Evolutionary conservation across 352 stramenopile genomes (phyloP), one percentile per base, ranked within the genome.

Genomic region (Aphanomyces cochlioides): DNA sequence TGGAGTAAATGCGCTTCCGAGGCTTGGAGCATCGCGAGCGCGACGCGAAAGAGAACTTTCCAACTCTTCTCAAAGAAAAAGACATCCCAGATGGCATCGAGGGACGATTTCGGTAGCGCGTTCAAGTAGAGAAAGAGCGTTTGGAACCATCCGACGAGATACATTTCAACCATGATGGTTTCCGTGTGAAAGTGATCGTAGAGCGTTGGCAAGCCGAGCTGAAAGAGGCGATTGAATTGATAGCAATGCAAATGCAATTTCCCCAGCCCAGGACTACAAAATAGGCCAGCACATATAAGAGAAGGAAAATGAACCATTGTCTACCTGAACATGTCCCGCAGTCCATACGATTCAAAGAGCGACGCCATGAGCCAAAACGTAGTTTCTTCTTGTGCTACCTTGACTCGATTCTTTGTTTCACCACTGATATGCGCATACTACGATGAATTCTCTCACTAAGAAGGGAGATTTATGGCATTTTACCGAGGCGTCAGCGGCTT

Each of bases 121-220:
- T 92, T 93, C 67, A 95, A 60, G 72, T 95, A 95, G 39, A 94
- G 74, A 64, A 90, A 95, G 37, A 95, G 63, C 41, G 87, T 95
- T 75, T 95, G 85, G 78, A 93, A 95, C 87, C 87, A 95, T 45
- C 87, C 87, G 38, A 95, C 86, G 19, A 85, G 84, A 58, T 93
- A 95, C 87, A 95, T 93, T 66, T 95, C 85, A 53, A 91, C 80
- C 50, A 89, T 80, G 15, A 95, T 80, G 45, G 89, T 88, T 54
- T 95, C 85, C 8, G 56, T 69, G n/a, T 81, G 81, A 73, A 95
- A 93, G 67, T 93, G 86, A 43, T 82, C 80, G 1, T 77, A 78
- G 19, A 95, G 72, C 48, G 60, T 75, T 19, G 87, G 87, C 5
- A 86, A 63, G 0, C 76, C 75, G 36, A 90, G 58, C 45, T 90